Conservation (phyloP, 2,329 filamentous ascomycete species). For the Fusarium tupiense region DNA sequence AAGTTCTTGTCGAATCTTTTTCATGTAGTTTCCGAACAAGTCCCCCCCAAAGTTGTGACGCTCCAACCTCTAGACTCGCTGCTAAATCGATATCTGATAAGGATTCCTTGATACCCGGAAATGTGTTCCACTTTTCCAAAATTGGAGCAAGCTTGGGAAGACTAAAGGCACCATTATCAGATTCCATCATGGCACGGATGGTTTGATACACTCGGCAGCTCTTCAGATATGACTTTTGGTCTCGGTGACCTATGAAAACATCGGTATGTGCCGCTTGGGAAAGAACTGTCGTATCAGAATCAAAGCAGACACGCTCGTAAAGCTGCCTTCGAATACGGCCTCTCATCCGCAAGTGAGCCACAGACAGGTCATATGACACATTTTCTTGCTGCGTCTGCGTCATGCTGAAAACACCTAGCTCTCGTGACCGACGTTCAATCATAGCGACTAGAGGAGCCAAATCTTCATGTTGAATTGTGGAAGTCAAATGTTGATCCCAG, state of each 20-base stretch:
- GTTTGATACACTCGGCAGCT: constrained; percentile 10
- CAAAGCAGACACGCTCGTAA: constrained; percentile 26
- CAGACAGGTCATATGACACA: not conserved
- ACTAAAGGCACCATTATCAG: rapidly evolving
- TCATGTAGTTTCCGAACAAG: constrained; percentile 35
- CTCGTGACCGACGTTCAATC: constrained; percentile 46
- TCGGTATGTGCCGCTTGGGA: not conserved
- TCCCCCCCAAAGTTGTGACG: constrained; percentile 56
- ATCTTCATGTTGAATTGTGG: constrained; percentile 51
- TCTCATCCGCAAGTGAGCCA: not conserved
- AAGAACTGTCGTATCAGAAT: not conserved
- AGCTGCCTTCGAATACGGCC: constrained; percentile 23
- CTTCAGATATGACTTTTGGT: not conserved
- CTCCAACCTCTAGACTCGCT: constrained; percentile 64
- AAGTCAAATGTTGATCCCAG: constrained; percentile 48
- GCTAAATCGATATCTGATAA: not conserved
- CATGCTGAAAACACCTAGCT: constrained; percentile 25
- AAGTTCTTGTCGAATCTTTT: not conserved
- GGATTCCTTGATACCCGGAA: not conserved
- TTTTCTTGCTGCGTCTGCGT: not conserved
- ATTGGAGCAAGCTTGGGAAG: not conserved
- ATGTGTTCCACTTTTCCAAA: not conserved
- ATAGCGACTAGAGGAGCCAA: constrained; percentile 43
- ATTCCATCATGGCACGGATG: not conserved
- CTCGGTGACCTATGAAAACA: not conserved